A percentile compares a stretch with the other conserved stretches of the same genome.
Conservation (phyloP, 2,329 filamentous ascomycete species). For the Xylariales sp. region DNA sequence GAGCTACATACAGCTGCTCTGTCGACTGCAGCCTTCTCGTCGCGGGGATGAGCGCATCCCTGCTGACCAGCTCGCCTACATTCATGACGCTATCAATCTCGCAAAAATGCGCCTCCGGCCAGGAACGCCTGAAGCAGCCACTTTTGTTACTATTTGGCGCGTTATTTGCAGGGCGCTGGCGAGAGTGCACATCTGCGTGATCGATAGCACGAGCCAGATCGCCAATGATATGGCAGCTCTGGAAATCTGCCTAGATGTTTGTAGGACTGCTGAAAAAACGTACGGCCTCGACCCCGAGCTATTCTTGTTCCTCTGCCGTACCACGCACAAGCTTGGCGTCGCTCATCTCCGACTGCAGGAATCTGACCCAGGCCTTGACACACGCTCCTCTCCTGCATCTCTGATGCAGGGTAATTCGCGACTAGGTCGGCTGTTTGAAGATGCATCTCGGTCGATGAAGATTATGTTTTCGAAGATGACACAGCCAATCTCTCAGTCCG, state of each 20-base stretch:
- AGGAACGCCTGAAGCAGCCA: constrained; percentile 18
- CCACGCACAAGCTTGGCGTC: constrained; percentile 23
- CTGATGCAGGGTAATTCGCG: constrained; percentile 3
- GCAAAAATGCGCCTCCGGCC: constrained; percentile 20
- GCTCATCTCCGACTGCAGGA: constrained; percentile 12
- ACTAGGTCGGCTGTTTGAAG: background rate
- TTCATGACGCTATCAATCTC: constrained; percentile 32
- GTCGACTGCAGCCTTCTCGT: constrained; percentile 30
- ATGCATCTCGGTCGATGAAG: background rate
- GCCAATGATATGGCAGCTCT: constrained; percentile 25
- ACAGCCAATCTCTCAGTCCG: constrained; percentile 12
- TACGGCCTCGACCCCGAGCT: constrained; percentile 28
- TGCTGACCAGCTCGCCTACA: constrained; percentile 14
- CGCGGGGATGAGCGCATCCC: constrained; percentile 14
- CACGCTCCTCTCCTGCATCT: background rate
- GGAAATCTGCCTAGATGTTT: constrained; percentile 24
- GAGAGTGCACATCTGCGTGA: constrained; percentile 23
- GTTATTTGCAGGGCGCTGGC: constrained; percentile 34
- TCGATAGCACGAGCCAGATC: constrained; percentile 13
- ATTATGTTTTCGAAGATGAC: constrained; percentile 19
- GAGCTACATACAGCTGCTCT: constrained; percentile 49
- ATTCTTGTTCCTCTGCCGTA: constrained; percentile 30
- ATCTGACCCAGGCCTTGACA: background rate
- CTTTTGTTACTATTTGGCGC: constrained; percentile 37
- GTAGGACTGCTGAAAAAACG: constrained; percentile 19